Evolutionary conservation across 108 stramenopile genomes (phyloP).

Genomic region (Pelagomonas calceolata): DNA sequence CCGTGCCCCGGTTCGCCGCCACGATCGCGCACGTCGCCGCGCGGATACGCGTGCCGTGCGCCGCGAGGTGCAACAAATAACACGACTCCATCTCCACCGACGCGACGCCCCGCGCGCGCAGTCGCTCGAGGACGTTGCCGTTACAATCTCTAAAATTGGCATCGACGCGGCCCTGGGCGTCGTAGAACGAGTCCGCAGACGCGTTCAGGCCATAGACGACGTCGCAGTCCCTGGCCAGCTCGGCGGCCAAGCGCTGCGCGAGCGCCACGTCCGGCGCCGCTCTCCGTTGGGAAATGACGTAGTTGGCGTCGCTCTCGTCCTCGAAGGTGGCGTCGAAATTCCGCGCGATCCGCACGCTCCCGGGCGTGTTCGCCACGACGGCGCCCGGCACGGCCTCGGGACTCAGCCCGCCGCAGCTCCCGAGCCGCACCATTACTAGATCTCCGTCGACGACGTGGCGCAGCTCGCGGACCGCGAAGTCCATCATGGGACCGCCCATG

Average conservation of each 20-base stretch:
- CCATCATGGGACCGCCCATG: constrained; percentile 40
- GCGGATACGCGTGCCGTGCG: not conserved
- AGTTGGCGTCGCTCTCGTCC: constrained; percentile 6
- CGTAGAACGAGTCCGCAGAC: constrained; percentile 32
- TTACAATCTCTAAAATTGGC: constrained; percentile 30
- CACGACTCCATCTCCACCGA: constrained; percentile 37
- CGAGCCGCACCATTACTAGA: constrained; percentile 24
- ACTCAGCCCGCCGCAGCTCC: constrained; percentile 30
- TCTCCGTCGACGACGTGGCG: constrained; percentile 16
- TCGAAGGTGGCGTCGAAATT: constrained; percentile 17
- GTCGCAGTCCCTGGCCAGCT: constrained; percentile 2
- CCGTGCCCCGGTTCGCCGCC: too few species aligned
- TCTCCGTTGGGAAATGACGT: constrained; percentile 12
- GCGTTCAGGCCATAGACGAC: constrained; percentile 23
- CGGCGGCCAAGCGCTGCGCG: constrained; percentile 2
- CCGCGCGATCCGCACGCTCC: constrained; percentile 15
- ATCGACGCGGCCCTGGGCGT: constrained; percentile 25
- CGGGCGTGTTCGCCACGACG: constrained; percentile 26
- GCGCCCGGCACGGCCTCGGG: constrained; percentile 14
- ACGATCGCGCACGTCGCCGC: too few species aligned
- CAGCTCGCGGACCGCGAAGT: constrained; percentile 34
- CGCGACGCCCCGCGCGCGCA: constrained; percentile 14
- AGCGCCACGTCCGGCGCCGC: constrained; percentile 13
- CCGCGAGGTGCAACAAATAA: constrained; percentile 28
- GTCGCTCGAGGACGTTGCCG: constrained; percentile 12